These are phyloP conservation scores for Telfairia occidentalis DNA, from an alignment of 331 rosid species.

Conservation along the genomic window DNA sequence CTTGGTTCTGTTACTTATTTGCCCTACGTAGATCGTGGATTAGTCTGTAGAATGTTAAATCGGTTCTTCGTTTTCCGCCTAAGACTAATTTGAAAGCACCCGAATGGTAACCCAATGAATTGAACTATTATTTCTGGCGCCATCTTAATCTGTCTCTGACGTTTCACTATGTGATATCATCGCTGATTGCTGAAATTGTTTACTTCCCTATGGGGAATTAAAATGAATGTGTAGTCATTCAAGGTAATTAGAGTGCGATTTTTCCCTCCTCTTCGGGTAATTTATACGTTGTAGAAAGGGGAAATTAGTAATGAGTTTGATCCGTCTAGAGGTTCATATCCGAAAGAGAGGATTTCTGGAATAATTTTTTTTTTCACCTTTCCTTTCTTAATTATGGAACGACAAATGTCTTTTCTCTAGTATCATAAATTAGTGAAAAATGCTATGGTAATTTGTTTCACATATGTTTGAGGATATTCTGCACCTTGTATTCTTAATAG, in stretches of 20 bases:
- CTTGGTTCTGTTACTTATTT: not conserved
- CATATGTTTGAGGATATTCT: not conserved
- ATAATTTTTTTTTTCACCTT: not conserved
- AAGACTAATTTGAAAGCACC: not conserved
- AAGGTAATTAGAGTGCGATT: not conserved
- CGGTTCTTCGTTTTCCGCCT: not conserved
- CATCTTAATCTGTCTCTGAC: not conserved
- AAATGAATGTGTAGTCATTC: not conserved
- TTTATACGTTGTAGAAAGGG: not conserved
- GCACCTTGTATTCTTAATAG: not conserved
- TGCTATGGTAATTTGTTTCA: not conserved
- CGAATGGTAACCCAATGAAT: not conserved
- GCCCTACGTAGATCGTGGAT: not conserved
- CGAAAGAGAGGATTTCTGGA: not conserved
- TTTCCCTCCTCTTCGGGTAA: not conserved
- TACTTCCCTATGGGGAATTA: not conserved
- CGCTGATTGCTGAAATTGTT: not conserved
- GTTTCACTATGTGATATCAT: not conserved
- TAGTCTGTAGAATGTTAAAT: not conserved
- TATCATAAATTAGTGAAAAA: not conserved
- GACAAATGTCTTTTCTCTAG: not conserved
- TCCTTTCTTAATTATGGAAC: not conserved
- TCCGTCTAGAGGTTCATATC: not conserved
- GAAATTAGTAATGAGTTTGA: not conserved
- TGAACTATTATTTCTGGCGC: not conserved